phyloP scores from a whole-genome alignment of 148 eudicot genomes.

The Agrostemma githago region DNA sequence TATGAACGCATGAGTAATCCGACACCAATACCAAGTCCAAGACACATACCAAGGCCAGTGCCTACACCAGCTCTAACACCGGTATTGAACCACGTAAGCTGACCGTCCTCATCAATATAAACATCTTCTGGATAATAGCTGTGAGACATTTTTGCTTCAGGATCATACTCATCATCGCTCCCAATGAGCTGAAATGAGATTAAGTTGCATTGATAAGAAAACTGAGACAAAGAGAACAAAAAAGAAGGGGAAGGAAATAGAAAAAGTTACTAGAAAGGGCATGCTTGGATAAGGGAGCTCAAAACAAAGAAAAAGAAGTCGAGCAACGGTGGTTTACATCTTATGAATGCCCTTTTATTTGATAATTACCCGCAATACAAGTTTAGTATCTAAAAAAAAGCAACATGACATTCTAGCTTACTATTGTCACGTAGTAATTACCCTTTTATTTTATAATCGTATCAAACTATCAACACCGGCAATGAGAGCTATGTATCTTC shows the following conservation, averaged over 20 bases:
- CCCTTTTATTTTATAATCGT: no score
- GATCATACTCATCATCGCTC: conserved; percentile 35
- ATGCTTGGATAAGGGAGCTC: no score
- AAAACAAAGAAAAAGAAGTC: no score
- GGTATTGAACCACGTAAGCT: conserved; percentile 53
- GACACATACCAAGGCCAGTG: conserved; percentile 54
- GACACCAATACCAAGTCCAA: conserved; percentile 52
- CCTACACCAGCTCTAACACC: conserved; percentile 61
- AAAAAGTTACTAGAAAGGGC: not conserved
- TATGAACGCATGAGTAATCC: conserved; percentile 53
- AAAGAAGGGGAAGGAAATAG: not conserved
- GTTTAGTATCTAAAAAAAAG: no score
- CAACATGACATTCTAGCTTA: no score
- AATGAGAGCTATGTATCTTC: no score
- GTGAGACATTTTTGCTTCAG: conserved; percentile 32
- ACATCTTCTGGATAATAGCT: conserved; percentile 33
- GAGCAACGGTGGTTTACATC: no score
- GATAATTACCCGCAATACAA: no score
- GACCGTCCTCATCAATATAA: conserved; percentile 43
- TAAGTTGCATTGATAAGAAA: not conserved
- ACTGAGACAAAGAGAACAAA: not conserved
- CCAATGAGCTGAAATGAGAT: conserved; percentile 30
- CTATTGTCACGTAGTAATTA: no score
- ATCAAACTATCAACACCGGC: no score
- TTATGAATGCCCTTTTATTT: no score